A percentile compares a stretch with the other conserved stretches of the same genome.
These are phyloP conservation scores for Cryoendolithus antarcticus DNA, from an alignment of 2,329 filamentous ascomycete genomes.

Conservation along the genomic window DNA sequence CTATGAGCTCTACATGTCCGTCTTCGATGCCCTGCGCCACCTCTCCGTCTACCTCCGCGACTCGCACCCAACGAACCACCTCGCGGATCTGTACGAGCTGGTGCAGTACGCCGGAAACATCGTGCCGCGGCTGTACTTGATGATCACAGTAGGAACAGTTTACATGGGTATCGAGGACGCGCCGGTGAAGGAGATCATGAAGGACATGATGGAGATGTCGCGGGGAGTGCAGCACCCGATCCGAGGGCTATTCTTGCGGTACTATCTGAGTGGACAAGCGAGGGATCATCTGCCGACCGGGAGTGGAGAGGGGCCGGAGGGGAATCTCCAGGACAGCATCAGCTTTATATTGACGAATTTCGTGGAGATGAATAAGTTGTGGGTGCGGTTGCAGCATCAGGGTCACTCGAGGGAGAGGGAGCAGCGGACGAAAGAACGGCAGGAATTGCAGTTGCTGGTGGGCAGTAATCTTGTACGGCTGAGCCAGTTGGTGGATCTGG, in stretches of 20 bases:
- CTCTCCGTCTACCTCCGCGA: constrained; percentile 93
- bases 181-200: constrained; percentile 99
- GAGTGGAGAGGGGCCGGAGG: constrained; percentile 79
- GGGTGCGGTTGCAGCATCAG: constrained; percentile 94
- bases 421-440: constrained; percentile 82
- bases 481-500: constrained; percentile 89
- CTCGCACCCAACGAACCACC: constrained; percentile 93
- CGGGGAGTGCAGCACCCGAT: constrained; percentile 94
- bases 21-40: constrained; percentile 94
- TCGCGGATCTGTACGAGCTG: constrained; percentile 93
- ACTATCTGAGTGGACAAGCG: constrained; percentile 91
- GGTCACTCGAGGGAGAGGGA: constrained; percentile 92
- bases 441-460: constrained; percentile 88
- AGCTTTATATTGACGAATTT: constrained; percentile 98
- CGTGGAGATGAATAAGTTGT: constrained; percentile 99
- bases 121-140: constrained; percentile 87
- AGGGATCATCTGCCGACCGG: constrained; percentile 75
- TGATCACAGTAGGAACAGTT: constrained; percentile 97
- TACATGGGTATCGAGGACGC: constrained; percentile 99
- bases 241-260: constrained; percentile 84
- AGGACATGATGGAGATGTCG: constrained; percentile 99
- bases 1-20: constrained; percentile 98
- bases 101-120: constrained; percentile 98
- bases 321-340: constrained; percentile 92
- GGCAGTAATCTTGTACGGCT: constrained; percentile 92